phyloP scores from a whole-genome alignment of 257 asterid species.

The Vinca minor region DNA sequence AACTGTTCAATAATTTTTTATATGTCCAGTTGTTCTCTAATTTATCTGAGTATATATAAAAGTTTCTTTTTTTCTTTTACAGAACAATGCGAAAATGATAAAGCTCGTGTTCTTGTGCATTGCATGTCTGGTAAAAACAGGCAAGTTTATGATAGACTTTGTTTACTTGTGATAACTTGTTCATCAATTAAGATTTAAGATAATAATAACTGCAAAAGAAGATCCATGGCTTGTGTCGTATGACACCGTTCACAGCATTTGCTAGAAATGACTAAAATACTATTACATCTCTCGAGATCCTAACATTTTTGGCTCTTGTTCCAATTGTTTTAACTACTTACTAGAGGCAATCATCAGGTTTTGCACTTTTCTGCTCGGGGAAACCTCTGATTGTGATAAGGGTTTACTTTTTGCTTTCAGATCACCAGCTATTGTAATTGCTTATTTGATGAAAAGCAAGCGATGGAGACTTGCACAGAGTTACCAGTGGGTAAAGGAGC shows the following conservation, averaged over 20 bases:
- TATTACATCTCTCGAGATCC: background rate
- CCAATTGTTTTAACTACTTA: background rate
- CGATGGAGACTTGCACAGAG: constrained; percentile 86
- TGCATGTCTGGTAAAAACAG: constrained; percentile 96
- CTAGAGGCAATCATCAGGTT: too few species aligned
- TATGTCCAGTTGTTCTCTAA: too few species aligned
- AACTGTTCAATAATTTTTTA: background rate
- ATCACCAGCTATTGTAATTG: constrained; percentile 92
- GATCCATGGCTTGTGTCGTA: background rate
- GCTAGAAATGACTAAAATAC: too few species aligned
- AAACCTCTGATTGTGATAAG: background rate
- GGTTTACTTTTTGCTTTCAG: constrained; percentile 32
- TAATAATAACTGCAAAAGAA: background rate
- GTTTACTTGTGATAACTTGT: constrained; percentile 3
- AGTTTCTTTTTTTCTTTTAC: constrained; percentile 21
- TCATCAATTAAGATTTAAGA: background rate
- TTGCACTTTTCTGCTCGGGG: too few species aligned
- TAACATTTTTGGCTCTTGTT: background rate
- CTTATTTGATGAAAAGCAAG: constrained; percentile 89
- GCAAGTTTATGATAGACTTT: constrained; percentile 20
- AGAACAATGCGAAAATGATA: constrained; percentile 82
- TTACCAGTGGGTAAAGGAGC: constrained; percentile 94
- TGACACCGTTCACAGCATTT: background rate
- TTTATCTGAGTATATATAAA: too few species aligned
- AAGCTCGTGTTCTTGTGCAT: constrained; percentile 91